Base-by-base conservation (phyloP, 768 basidiomycete species). In the Phaeolepiota aurea region DNA sequence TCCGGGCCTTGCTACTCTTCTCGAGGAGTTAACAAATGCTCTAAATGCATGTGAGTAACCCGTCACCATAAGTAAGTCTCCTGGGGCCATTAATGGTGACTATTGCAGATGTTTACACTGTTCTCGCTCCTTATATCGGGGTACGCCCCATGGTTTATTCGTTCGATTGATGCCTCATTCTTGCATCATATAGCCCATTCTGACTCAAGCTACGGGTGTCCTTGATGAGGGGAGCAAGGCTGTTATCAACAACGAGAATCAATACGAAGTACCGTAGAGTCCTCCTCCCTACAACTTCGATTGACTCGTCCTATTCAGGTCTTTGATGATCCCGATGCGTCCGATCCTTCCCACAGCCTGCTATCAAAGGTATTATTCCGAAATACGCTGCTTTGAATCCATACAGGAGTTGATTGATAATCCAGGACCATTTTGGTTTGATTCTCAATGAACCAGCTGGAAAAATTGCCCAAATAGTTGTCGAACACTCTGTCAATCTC, bases 401-500 rank as follows among this genome's bases (percentile, higher is more conserved):
- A n/a, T n/a, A n/a, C n/a, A n/a, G n/a, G n/a, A n/a, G n/a, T n/a
- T n/a, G n/a, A 21, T 38, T 32, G 13, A 14, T 9, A 38, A 40
- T 23, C 5, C 43, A 82, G 77, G 82, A 84, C 53, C 82, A 85
- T 57, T 83, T 86, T 50, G 74, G 65, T 3, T 69, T 82, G 32
- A 78, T 83, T 39, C 63, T 84, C 38, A 86, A 85, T 54, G 79
- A 84, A 51, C 81, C 83, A 0, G 83, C 83, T 9, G 82, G 83
- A 3, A 79, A 82, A 53, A 76, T 85, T 37, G 83, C 82, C 5
- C 69, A 75, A 51, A 56, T 81, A 19, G 71, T 87, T 11, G 82
- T 84, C 10, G 71, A 76, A 48, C 58, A 86, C 53, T 59, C 64
- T 10, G 79, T 82, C 40, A 71, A 72, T 40, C 59, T 75, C 18